These are phyloP conservation scores for Malassezia pachydermatis DNA, from an alignment of 1,284 basidiomycete species.

Conservation along the genomic window DNA sequence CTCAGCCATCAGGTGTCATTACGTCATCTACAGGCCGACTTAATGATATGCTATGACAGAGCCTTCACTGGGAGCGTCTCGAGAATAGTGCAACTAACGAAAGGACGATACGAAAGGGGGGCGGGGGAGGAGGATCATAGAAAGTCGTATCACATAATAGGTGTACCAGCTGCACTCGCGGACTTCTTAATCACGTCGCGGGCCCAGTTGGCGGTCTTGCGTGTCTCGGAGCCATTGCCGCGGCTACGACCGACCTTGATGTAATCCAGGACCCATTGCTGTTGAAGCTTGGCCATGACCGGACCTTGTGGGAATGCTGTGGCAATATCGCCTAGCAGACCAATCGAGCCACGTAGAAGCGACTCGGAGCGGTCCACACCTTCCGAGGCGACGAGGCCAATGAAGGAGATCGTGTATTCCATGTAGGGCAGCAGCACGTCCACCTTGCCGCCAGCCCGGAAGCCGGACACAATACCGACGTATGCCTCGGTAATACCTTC, in stretches of 20 bases:
- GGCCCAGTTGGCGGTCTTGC: slow-evolving; percentile 54
- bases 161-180: slow-evolving; percentile 4
- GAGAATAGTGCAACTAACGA: too few species aligned
- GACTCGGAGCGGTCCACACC: slow-evolving; percentile 68
- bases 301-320: slow-evolving; percentile 56
- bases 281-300: slow-evolving; percentile 61
- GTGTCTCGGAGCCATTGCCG: slow-evolving; percentile 51
- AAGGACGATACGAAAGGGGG: too few species aligned
- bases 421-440: slow-evolving; percentile 65
- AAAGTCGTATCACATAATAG: slow-evolving; percentile 7
- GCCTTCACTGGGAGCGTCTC: too few species aligned
- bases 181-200: slow-evolving; percentile 50
- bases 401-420: slow-evolving; percentile 66
- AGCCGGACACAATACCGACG: slow-evolving; percentile 80
- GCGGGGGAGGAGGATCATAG: too few species aligned
- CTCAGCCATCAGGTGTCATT: too few species aligned
- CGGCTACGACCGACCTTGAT: slow-evolving; percentile 57
- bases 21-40: too few species aligned
- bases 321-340: slow-evolving; percentile 83
- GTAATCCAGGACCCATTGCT: slow-evolving; percentile 70
- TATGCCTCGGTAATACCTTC: slow-evolving; percentile 96
- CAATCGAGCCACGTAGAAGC: slow-evolving; percentile 65
- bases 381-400: slow-evolving; percentile 69
- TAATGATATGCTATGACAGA: too few species aligned
- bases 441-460: slow-evolving; percentile 71